Conservation (phyloP, 1,284 basidiomycete species). For the Fistulinella cinereoalba region DNA sequence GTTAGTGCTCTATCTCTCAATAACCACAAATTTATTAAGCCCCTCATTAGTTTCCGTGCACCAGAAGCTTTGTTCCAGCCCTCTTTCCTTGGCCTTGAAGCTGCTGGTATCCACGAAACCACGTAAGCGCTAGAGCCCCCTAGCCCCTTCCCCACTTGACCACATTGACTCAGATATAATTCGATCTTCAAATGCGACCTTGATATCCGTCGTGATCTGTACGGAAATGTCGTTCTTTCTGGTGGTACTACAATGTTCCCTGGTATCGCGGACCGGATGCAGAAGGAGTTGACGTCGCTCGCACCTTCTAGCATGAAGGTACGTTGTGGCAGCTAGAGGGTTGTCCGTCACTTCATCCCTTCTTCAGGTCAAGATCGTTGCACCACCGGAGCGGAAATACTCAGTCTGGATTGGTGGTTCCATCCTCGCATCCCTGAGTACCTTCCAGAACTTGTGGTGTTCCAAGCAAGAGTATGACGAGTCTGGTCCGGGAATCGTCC, state of each 20-base stretch:
- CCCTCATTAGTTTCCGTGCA: slow-evolving; percentile 75
- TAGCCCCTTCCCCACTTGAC: slow-evolving; percentile 5
- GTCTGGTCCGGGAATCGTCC: slow-evolving; percentile 80
- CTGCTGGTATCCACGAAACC: slow-evolving; percentile 93
- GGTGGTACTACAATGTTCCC: slow-evolving; percentile 88
- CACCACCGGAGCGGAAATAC: slow-evolving; percentile 82
- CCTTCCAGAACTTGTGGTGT: slow-evolving; percentile 96
- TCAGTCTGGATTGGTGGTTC: slow-evolving; percentile 93
- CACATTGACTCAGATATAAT: slow-evolving; percentile 55
- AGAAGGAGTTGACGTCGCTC: slow-evolving; percentile 75
- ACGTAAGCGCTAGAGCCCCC: slow-evolving; percentile 53
- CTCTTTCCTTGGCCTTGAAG: slow-evolving; percentile 88
- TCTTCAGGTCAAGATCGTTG: no score
- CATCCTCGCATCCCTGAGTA: slow-evolving; percentile 89
- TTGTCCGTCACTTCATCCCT: no score
- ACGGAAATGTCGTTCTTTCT: slow-evolving; percentile 92
- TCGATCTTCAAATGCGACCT: slow-evolving; percentile 86
- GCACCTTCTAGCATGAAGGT: slow-evolving; percentile 78
- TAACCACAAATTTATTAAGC: slow-evolving; percentile 4
- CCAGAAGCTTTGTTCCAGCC: slow-evolving; percentile 99
- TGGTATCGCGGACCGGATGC: slow-evolving; percentile 85
- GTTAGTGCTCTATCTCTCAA: slow-evolving; percentile 37
- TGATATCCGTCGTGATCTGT: slow-evolving; percentile 85
- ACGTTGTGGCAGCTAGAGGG: slow-evolving; percentile 1
- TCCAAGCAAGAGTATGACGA: slow-evolving; percentile 92